phyloP scores from a whole-genome alignment of 495 filamentous ascomycete species.

The Hypomontagnella submonticulosa region DNA sequence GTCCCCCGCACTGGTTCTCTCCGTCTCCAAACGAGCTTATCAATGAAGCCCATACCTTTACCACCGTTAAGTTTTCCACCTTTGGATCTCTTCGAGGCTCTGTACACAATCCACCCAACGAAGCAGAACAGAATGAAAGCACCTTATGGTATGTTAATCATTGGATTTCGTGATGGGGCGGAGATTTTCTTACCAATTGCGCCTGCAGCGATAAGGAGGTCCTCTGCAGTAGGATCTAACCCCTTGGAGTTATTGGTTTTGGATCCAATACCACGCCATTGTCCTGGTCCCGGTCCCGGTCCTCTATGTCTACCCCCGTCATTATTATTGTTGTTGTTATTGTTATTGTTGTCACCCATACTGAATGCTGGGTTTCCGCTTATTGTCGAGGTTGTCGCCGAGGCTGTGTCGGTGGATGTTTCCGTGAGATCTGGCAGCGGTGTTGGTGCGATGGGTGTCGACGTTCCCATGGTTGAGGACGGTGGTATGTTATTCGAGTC shows the following conservation, averaged over 20 bases:
- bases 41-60: constrained; percentile 28
- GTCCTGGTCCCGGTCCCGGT: constrained; percentile 2
- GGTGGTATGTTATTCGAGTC: neutral
- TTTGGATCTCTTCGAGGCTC: constrained; percentile 51
- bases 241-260: constrained; percentile 21
- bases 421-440: neutral
- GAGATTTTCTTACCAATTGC: constrained; percentile 57
- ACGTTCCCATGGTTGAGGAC: constrained; percentile 1
- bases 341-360: constrained; percentile 34
- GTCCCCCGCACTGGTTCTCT: constrained; percentile 12
- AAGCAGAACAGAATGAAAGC: constrained; percentile 57
- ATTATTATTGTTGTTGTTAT: constrained; percentile 19
- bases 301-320: constrained; percentile 30
- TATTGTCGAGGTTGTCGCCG: constrained; percentile 4
- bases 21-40: constrained; percentile 13
- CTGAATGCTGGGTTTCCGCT: constrained; percentile 3
- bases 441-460: constrained; percentile 1
- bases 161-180: neutral
- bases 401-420: neutral
- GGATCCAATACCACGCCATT: too few species aligned
- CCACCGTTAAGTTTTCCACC: constrained; percentile 9
- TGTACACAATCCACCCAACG: constrained; percentile 53
- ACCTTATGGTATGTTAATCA: constrained; percentile 40
- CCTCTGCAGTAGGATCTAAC: constrained; percentile 53
- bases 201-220: constrained; percentile 59